Conservation (phyloP, 2,329 filamentous ascomycete species). For the Chrysoporthe austroafricana region DNA sequence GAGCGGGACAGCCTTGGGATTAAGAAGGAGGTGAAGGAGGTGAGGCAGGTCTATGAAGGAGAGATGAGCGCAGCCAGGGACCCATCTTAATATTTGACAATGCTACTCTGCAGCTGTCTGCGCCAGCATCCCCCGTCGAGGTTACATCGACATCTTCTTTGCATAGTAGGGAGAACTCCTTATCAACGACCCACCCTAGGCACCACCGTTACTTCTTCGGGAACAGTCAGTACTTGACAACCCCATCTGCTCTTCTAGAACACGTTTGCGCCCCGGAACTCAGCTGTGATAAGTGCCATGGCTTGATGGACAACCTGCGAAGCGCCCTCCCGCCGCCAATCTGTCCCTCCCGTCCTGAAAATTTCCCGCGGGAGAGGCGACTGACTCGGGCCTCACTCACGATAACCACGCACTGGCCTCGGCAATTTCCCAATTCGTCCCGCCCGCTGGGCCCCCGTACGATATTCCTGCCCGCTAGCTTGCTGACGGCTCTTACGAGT, state of each 20-base stretch:
- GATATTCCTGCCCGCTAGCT: neutral
- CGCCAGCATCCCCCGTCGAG: neutral
- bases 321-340: neutral
- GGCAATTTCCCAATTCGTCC: neutral
- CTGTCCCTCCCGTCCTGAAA: too few relatives aligned
- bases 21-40: neutral
- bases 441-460: neutral
- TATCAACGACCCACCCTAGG: neutral
- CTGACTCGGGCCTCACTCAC: neutral
- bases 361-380: neutral
- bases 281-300: neutral
- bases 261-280: neutral
- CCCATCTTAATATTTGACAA: slow-evolving; percentile 6
- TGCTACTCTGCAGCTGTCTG: neutral
- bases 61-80: neutral
- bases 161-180: neutral
- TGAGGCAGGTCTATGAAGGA: too few relatives aligned
- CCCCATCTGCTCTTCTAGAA: neutral
- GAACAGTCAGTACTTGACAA: neutral
- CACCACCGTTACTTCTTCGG: neutral
- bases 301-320: neutral
- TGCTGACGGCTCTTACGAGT: neutral
- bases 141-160: neutral
- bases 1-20: neutral
- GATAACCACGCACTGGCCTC: neutral